Base-by-base conservation (phyloP, 108 stramenopile species). In the Pelagomonas calceolata region DNA sequence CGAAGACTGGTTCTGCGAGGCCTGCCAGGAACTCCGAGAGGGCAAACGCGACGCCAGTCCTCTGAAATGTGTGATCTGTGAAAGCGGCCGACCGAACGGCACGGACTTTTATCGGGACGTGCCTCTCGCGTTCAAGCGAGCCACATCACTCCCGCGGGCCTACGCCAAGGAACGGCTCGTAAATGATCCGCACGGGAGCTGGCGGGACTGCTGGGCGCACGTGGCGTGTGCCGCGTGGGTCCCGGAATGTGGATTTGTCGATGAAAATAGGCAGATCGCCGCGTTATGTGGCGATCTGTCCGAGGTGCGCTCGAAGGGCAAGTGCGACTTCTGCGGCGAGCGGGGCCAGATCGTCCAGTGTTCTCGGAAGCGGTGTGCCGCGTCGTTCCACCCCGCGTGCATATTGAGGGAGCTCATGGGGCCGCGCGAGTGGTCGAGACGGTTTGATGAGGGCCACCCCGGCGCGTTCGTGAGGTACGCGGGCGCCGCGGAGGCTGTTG, bases 1-100 rank as follows among this genome's bases (percentile, higher is more conserved):
- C n/a, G n/a, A n/a, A n/a, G 39, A 30, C 16, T 76, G 75, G 75
- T 34, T 68, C 21, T 76, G 75, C 73, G 75, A 76, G 39, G 68
- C 73, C n/a, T 76, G 75, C 73, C 51, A 26, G 21, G 39, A 43
- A 43, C 21, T 31, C 4, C 0, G 60, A 46, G 4, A 4, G 34
- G 45, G 32, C 29, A 60, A n/a, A 69, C 33, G 69, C 70, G 35
- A 43, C 39, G 39, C 39, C 9, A 12, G 9, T 5, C 39, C 39
- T 5, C 39, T 5, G 9, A 12, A 5, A 12, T 43, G 39, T 12
- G 39, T 12, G 9, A 43, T 43, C 39, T 43, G 39, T 12, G 39
- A 5, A 5, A 12, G 39, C 39, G 39, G 39, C 39, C n/a, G n/a
- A n/a, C 39, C 39, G 9, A 12, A 4, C 68, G 30, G 35, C 31